Evolutionary conservation across 306 rosid species (phyloP).

Genomic region (Castanea mollissima): DNA sequence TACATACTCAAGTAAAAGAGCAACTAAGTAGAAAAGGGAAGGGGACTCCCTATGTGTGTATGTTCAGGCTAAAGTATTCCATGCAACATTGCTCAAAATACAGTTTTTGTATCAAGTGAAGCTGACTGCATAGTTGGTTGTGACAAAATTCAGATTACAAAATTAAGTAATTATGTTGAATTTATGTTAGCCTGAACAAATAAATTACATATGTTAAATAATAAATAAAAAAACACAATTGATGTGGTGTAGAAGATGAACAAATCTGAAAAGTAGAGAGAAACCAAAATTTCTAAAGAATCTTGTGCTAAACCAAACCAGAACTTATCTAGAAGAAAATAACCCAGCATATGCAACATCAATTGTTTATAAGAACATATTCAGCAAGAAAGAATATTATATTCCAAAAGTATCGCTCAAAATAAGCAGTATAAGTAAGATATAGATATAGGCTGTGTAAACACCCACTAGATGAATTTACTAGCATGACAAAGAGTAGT

Average conservation of each 20-base stretch:
- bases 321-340: not conserved
- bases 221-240: not conserved
- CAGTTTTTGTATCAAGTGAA: not conserved
- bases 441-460: not conserved
- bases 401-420: not conserved
- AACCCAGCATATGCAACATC: not conserved
- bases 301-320: not conserved
- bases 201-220: not conserved
- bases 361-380: not conserved
- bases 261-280: not conserved
- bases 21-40: not conserved
- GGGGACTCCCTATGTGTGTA: no score
- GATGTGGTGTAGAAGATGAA: not conserved
- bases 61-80: not conserved
- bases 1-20: slow-evolving; percentile 3
- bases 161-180: not conserved
- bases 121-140: not conserved
- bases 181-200: not conserved
- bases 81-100: not conserved
- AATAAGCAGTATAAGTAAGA: not conserved
- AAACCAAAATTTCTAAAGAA: not conserved
- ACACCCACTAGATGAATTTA: not conserved
- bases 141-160: not conserved
- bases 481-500: not conserved
- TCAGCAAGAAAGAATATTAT: not conserved